These are phyloP conservation scores for Kwoniella shandongensis DNA, from an alignment of 768 basidiomycete species.

Conservation along the genomic window DNA sequence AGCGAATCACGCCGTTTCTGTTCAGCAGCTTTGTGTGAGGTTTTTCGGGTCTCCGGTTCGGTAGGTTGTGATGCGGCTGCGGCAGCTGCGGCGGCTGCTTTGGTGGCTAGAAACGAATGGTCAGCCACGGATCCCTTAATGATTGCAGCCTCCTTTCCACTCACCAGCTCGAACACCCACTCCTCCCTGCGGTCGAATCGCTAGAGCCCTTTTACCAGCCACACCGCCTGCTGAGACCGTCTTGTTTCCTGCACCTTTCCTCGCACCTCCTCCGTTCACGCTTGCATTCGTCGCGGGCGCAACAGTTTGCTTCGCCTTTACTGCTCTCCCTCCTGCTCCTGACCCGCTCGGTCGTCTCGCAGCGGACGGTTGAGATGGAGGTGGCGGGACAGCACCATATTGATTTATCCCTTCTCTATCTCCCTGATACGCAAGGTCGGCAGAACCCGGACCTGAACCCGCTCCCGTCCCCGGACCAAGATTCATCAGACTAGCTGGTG, in stretches of 20 bases:
- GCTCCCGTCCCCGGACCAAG: constrained; percentile 61
- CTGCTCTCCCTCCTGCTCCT: background rate
- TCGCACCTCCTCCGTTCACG: background rate
- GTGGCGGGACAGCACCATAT: constrained; percentile 1
- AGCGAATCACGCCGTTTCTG: constrained; percentile 95
- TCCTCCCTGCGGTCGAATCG: constrained; percentile 27
- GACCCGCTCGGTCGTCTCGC: background rate
- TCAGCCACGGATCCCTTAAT: background rate
- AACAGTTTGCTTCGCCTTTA: constrained; percentile 1
- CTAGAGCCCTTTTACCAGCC: constrained; percentile 37
- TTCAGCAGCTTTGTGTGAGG: constrained; percentile 83
- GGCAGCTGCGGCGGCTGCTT: constrained; percentile 51
- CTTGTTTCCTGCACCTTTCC: constrained; percentile 9
- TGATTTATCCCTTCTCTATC: background rate
- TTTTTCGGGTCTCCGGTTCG: constrained; percentile 51
- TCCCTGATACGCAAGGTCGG: too few species aligned
- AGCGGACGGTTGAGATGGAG: background rate
- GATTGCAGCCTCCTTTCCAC: constrained; percentile 6
- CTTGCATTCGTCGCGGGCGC: background rate
- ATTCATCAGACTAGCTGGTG: constrained; percentile 91
- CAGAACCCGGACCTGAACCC: too few species aligned
- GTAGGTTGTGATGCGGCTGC: constrained; percentile 49
- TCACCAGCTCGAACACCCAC: constrained; percentile 37
- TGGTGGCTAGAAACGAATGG: constrained; percentile 14
- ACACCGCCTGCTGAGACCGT: constrained; percentile 5